Evolutionary conservation across 2,329 filamentous ascomycete genomes (phyloP).

Genomic region (Neurospora sp.): DNA sequence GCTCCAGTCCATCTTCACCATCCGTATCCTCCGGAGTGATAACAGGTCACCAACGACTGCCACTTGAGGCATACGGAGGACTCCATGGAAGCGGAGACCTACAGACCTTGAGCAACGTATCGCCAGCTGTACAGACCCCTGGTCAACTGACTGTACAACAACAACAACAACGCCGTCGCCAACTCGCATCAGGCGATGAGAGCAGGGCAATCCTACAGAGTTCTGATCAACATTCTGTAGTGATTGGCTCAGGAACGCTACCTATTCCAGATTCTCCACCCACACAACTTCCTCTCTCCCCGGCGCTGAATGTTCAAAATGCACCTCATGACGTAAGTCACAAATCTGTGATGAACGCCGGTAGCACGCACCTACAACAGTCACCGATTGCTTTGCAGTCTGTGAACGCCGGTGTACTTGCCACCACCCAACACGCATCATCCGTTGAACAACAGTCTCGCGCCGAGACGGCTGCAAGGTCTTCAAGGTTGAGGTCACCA

Average conservation of each 20-base stretch:
- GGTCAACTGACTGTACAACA: neutral
- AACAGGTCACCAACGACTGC: neutral
- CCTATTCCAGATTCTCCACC: neutral
- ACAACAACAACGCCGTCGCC: neutral
- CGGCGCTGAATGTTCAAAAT: neutral
- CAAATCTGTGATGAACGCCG: neutral
- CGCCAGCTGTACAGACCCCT: neutral
- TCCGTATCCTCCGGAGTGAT: neutral
- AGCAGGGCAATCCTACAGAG: neutral
- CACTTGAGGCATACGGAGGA: neutral
- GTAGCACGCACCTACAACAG: neutral
- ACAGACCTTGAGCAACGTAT: neutral
- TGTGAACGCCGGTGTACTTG: neutral
- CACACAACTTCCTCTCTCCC: neutral
- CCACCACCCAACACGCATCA: neutral
- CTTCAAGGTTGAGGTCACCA: neutral
- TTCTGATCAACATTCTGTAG: neutral
- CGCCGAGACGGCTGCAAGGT: neutral
- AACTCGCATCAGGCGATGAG: neutral
- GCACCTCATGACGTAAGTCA: neutral
- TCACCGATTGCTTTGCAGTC: neutral
- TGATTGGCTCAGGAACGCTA: neutral
- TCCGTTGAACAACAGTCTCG: neutral
- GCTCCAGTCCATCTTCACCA: constrained; percentile 4
- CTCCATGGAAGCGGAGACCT: neutral